Base-by-base conservation (phyloP, 768 basidiomycete species). In the Hypholoma sublateritium region DNA sequence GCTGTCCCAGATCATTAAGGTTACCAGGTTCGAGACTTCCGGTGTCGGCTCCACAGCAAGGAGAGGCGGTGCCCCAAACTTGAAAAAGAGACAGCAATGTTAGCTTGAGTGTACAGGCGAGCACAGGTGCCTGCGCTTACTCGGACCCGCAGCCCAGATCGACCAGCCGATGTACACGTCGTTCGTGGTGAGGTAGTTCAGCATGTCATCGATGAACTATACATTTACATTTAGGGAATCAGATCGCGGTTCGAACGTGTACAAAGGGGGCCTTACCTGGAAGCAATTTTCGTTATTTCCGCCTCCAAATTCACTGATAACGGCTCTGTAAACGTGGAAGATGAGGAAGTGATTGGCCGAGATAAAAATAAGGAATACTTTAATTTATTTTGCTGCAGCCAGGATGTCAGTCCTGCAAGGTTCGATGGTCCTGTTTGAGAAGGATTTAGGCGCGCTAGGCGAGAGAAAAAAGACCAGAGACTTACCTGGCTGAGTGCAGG, bases 141-240 rank as follows among this genome's bases (percentile, higher is more conserved):
- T 55, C 17, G 78, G 78, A 39, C 78, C 78, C 28, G 78, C 78
- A 58, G 78, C 78, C 78, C 78, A 80, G 43, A 77, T 73, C 2
- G 75, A 54, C 78, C 77, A 80, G 13, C 78, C 78, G 45, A 80
- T 79, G 62, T 77, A 80, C 32, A 69, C 78, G 41, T 77, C 75
- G 57, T 79, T 80, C 13, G 69, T 65, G 2, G 65, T 61, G 50
- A 80, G 65, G 62, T 77, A 80, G 35, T 64, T 67, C 2, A 80
- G 64, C 64, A 80, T 58, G n/a, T 77, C 75, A 21, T 73, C 70
- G 47, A 77, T 63, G 41, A 72, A 75, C 66, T 66, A 34, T 0
- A 34, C 17, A 14, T 41, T n/a, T 9, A 53, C n/a, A 28, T 24
- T 12, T 4, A 39, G 46, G 28, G 32, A n/a, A 7, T 36, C 13